These are phyloP conservation scores for Rhododendron vialii DNA, from an alignment of 148 eudicot species.

Conservation along the genomic window DNA sequence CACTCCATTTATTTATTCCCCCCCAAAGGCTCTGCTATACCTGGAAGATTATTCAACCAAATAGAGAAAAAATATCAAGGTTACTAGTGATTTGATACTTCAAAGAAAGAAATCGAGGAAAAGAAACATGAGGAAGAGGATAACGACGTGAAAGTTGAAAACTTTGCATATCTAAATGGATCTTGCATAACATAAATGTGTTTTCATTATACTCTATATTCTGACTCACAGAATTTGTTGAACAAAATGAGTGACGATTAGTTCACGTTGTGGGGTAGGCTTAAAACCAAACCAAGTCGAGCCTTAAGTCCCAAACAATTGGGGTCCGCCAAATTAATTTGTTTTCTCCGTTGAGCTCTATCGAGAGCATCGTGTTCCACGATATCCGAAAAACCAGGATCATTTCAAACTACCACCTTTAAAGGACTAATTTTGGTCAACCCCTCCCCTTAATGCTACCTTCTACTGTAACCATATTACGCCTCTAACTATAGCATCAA, in stretches of 20 bases:
- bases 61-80: not conserved
- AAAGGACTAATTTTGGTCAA: not conserved
- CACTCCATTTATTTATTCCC: slow-evolving; percentile 52
- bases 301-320: not conserved
- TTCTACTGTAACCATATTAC: not conserved
- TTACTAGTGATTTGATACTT: not conserved
- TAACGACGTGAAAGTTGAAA: not conserved
- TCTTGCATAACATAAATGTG: not conserved
- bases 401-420: not conserved
- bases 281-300: not conserved
- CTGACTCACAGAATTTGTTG: not conserved
- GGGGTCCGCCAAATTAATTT: not conserved
- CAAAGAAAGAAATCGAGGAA: not conserved
- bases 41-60: not conserved
- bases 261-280: not conserved
- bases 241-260: not conserved
- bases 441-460: not conserved
- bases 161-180: no score
- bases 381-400: not conserved
- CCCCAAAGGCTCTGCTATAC: not conserved
- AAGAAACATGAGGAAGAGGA: not conserved
- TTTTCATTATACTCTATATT: not conserved
- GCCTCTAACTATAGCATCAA: not conserved
- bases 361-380: not conserved
- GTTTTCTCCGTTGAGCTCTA: not conserved